phyloP scores from a whole-genome alignment of 2,329 filamentous ascomycete species.

The Trichoderma lentiforme region DNA sequence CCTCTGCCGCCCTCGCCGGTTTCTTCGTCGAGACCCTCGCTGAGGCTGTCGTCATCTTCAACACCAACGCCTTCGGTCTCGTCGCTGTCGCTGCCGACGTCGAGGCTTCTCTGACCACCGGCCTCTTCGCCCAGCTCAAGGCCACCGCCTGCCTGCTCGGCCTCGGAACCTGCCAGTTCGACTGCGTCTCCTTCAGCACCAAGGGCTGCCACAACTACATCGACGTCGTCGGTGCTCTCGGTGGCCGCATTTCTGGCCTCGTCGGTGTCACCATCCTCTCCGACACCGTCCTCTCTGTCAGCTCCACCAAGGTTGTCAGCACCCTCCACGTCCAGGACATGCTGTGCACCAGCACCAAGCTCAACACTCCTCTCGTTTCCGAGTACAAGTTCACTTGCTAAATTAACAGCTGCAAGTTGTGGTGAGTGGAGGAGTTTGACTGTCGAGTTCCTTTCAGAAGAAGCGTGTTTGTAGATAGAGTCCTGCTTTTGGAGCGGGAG shows the following conservation, averaged over 20 bases:
- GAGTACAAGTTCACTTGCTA: slow-evolving; percentile 35
- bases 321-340: slow-evolving; percentile 30
- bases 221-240: slow-evolving; percentile 26
- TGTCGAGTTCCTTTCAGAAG: background rate
- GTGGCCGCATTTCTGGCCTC: slow-evolving; percentile 28
- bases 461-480: background rate
- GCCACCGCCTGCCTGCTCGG: slow-evolving; percentile 31
- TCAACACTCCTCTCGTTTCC: slow-evolving; percentile 30
- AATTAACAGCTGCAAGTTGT: background rate
- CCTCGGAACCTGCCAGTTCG: slow-evolving; percentile 33
- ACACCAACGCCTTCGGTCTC: slow-evolving; percentile 35
- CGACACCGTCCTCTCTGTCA: slow-evolving; percentile 30
- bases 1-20: slow-evolving; percentile 31
- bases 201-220: slow-evolving; percentile 40
- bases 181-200: slow-evolving; percentile 39
- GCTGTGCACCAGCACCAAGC: slow-evolving; percentile 33
- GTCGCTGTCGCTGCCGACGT: slow-evolving; percentile 27
- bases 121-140: slow-evolving; percentile 27
- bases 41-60: slow-evolving; percentile 37
- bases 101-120: slow-evolving; percentile 25
- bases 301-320: slow-evolving; percentile 26
- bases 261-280: slow-evolving; percentile 34
- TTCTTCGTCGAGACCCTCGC: slow-evolving; percentile 32
- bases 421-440: background rate
- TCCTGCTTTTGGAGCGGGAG: background rate